These are phyloP conservation scores for carrot (Daucus carota) DNA, from an alignment of 129 eudicot species.

Conservation along the genomic window DNA sequence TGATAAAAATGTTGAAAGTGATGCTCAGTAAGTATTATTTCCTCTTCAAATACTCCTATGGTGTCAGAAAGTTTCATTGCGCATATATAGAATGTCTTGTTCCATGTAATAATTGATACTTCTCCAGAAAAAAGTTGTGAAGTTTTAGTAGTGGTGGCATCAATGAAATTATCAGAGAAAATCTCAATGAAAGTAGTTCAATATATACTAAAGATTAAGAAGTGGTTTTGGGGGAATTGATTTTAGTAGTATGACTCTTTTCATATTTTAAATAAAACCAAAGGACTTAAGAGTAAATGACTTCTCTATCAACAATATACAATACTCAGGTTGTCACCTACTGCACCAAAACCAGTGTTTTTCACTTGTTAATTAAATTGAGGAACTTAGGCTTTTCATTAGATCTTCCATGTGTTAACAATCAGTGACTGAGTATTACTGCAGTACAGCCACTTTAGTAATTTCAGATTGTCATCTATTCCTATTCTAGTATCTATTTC, in stretches of 20 bases:
- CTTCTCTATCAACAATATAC: not conserved
- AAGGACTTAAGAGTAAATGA: not conserved
- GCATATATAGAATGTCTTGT: not conserved
- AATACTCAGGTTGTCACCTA: not conserved
- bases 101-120: not conserved
- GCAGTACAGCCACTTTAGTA: no score
- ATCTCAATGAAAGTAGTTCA: not conserved
- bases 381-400: not conserved
- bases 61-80: not conserved
- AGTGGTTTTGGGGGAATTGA: not conserved
- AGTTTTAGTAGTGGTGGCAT: not conserved
- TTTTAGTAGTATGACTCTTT: not conserved
- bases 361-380: not conserved
- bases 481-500: no score
- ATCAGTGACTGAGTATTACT: no score
- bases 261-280: not conserved
- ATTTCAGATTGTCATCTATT: no score
- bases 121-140: not conserved
- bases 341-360: not conserved
- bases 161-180: not conserved
- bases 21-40: conserved; percentile 5
- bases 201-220: not conserved
- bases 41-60: not conserved
- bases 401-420: not conserved
- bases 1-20: not conserved